Evolutionary conservation across 176 grass and related monocot species (phyloP), one percentile per base, ranked within the genome.

Genomic region (Oryza australiensis): DNA sequence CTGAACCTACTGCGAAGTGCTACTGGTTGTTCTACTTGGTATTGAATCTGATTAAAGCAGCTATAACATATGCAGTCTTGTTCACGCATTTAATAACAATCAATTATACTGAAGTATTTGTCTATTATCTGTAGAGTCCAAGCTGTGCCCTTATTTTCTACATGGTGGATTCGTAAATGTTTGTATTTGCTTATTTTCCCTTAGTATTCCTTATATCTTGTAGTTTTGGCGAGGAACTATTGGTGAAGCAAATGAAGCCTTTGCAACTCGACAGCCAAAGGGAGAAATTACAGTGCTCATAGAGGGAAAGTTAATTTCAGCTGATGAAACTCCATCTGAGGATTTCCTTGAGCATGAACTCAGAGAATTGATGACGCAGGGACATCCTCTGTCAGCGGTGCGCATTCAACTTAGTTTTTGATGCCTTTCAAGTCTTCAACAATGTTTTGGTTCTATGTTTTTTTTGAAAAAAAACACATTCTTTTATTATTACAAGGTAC

Each of bases 201-300:
- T 2, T 77, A 33, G 35, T 64, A 20, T 7, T 80, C n/a, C 29
- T 82, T 80, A 45, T 67, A 75, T 87, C 69, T 78, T 80, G 64
- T 75, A 99, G 96, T 99, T 99, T 80, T 95, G 96, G 96, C 89
- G 91, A 75, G 96, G 96, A 73, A 94, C 80, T 78, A 69, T 99
- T 79, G 91, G 87, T 66, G 96, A 95, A 83, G 93, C 93, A 84
- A 91, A 77, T 74, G 87, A 87, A 89, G 34, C 77, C 60, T 99
- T 88, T 70, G 64, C 89, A 57, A 57, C 65, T 77, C 79, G 86
- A 69, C 87, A 88, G 23, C 92, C 77, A 34, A 95, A 93, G 80
- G 96, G 96, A 85, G 96, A 99, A 91, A 93, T 99, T 59, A 99
- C 93, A 30, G 46, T 95, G 51, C 69, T 95, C 18, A 88, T 95